phyloP scores from a whole-genome alignment of 805 yeast genomes.

The Wickerhamiella sergipiensis region DNA sequence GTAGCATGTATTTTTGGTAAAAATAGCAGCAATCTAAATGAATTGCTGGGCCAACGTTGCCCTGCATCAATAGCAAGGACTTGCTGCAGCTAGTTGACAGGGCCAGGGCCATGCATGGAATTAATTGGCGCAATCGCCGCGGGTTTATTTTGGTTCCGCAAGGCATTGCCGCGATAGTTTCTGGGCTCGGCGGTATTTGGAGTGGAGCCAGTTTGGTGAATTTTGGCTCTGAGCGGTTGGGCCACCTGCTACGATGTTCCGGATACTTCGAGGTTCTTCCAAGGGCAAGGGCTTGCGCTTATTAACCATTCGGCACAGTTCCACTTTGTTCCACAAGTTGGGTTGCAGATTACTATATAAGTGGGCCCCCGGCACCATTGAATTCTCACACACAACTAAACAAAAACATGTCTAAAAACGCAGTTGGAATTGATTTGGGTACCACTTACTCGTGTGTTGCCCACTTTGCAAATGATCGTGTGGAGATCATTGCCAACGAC shows the following conservation, averaged over 20 bases:
- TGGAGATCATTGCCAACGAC: constrained; percentile 91
- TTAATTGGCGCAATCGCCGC: not conserved
- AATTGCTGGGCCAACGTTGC: not conserved
- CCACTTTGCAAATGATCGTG: constrained; percentile 70
- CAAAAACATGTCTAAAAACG: constrained; percentile 13
- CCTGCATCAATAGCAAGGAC: not conserved
- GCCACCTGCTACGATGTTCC: not conserved
- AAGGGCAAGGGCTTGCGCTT: not conserved
- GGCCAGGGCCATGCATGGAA: not conserved
- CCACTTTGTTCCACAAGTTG: constrained; percentile 1
- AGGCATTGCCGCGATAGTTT: not conserved
- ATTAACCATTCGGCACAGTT: not conserved
- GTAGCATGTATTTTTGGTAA: not conserved
- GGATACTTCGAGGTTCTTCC: not conserved
- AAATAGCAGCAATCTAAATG: not conserved
- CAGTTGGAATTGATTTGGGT: constrained; percentile 48
- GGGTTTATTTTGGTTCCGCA: no score
- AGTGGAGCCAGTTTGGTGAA: not conserved
- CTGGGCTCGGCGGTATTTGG: not conserved
- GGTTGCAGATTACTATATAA: not conserved
- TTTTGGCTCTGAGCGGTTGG: not conserved
- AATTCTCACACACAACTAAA: not conserved
- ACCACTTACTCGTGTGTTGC: constrained; percentile 98
- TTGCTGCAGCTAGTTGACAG: not conserved
- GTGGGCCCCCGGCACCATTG: not conserved